Evolutionary conservation across 2,329 filamentous ascomycete species (phyloP).

Genomic region (Venturia carpophila): DNA sequence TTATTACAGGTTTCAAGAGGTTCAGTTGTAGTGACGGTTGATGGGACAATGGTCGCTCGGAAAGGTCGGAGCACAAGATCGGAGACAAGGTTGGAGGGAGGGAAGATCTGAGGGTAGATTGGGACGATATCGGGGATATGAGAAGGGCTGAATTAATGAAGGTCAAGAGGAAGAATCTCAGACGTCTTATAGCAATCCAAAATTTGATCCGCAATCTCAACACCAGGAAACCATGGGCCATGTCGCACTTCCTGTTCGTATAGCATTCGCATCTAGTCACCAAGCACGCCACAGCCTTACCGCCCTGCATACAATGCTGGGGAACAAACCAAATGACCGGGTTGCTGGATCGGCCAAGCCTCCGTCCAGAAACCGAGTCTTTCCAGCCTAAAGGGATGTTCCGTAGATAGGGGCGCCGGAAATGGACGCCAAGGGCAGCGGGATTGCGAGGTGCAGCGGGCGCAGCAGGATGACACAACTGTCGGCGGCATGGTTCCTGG

Average conservation of each 20-base stretch:
- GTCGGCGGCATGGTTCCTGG: not conserved
- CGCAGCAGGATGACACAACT: not conserved
- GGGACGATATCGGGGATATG: not conserved
- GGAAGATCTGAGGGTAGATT: not conserved
- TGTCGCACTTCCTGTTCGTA: not conserved
- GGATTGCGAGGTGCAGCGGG: not conserved
- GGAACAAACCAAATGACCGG: not conserved
- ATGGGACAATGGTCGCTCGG: not conserved
- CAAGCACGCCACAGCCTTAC: not conserved
- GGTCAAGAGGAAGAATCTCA: not conserved
- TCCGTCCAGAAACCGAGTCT: not conserved
- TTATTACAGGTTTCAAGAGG: too few species aligned
- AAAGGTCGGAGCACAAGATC: not conserved
- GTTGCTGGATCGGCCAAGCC: constrained; percentile 1
- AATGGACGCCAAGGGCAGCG: not conserved
- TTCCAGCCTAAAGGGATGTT: not conserved
- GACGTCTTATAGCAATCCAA: not conserved
- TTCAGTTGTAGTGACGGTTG: too few species aligned
- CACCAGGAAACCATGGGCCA: not conserved
- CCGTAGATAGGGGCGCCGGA: too few species aligned
- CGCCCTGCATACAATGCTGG: not conserved
- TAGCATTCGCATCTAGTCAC: not conserved
- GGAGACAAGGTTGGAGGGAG: not conserved
- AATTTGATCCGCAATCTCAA: not conserved
- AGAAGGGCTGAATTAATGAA: not conserved